Evolutionary conservation across 768 basidiomycete genomes (phyloP), one percentile per base, ranked within the genome.

Genomic region (Leccinum incarnatum): DNA sequence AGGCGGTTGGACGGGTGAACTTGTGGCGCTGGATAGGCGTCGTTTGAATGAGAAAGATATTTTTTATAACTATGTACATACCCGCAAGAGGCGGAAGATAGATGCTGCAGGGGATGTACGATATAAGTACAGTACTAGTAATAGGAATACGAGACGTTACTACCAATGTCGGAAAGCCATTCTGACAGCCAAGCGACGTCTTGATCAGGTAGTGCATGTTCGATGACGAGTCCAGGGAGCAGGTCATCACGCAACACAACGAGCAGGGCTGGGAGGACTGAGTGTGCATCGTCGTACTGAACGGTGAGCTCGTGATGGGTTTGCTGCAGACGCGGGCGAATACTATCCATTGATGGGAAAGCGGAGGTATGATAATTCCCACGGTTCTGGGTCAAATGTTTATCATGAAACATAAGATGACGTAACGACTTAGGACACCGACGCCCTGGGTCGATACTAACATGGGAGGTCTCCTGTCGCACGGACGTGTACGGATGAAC

Each of bases 101-200:
- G 83, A 77, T 51, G 73, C 84, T 86, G 51, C 9, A 23, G 8
- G 36, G 10, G 19, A 29, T 53, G 23, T 12, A 29, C 25, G 14
- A 12, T 34, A 30, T 34, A 34, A 34, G 32, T 34, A 32, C 11
- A 32, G 25, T 61, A 27, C 37, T 36, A 17, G 37, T 27, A n/a
- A 19, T 51, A 21, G 25, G 29, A 10, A 21, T 25, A 3, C 1
- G 3, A n/a, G 6, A 23, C 23, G 29, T 23, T 23, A 15, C 67
- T 76, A 89, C 89, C 75, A 49, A 79, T 81, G 76, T 91, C 89
- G 30, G 77, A 73, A 32, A 89, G 72, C 87, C 87, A 91, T 68
- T 82, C 79, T 37, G 70, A 76, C 27, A 83, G 81, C 81, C 82
- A 83, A 60, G 77, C 74, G 57, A 75, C 72, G 59, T 79, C 79